Percentiles rank a stretch among this genome's conserved stretches.
Conservation (phyloP, 2,329 filamentous ascomycete genomes). For the Tolypocladium inflatum region DNA sequence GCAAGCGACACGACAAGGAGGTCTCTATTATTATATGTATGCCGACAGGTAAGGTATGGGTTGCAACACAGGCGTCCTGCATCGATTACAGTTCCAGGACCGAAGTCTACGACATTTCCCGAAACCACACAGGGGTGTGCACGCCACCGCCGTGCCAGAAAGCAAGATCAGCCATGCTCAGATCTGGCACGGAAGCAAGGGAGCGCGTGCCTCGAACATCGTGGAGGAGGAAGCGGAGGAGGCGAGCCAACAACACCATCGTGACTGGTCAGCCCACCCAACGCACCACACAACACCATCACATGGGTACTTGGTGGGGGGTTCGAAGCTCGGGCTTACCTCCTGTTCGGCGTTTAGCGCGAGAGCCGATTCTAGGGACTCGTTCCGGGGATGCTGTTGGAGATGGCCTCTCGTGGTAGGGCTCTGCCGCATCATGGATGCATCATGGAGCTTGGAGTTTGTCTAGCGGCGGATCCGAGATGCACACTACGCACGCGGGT, state of each 20-base stretch:
- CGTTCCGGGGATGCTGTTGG: background rate
- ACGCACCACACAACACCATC: background rate
- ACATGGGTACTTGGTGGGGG: background rate
- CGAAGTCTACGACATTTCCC: background rate
- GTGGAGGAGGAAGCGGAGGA: background rate
- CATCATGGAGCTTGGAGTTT: background rate
- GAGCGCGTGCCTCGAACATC: background rate
- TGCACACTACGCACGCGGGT: background rate
- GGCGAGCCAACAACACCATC: background rate
- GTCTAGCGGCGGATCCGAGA: background rate
- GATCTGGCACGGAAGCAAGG: background rate
- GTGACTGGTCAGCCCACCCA: background rate
- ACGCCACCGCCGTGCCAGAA: background rate
- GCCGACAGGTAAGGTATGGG: background rate
- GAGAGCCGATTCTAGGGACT: background rate
- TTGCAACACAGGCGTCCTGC: background rate
- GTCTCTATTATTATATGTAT: background rate
- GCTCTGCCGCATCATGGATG: background rate
- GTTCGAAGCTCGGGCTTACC: background rate
- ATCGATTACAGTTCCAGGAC: background rate
- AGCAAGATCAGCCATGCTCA: background rate
- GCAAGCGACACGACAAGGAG: background rate
- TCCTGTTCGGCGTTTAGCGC: background rate
- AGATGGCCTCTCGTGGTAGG: background rate
- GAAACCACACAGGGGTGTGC: background rate